Base-by-base conservation (phyloP, 176 grass and related monocot species). In the Oryza meridionalis region DNA sequence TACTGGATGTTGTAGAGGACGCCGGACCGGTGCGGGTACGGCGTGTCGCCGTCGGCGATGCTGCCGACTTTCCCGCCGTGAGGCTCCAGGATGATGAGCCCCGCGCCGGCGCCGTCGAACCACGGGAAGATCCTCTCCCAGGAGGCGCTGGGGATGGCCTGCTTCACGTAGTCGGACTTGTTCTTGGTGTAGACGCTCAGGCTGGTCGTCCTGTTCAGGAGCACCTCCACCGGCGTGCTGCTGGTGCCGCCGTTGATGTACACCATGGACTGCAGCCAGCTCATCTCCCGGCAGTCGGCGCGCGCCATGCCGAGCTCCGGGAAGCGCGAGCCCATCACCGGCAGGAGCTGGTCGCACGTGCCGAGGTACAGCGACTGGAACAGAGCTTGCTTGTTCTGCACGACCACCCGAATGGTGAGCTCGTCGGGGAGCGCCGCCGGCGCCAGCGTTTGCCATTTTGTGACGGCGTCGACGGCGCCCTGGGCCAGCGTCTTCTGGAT, bases 1-100 rank as follows among this genome's bases (percentile, higher is more conserved):
- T 92, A 86, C 69, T 92, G 90, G 76, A 92, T 77, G 86, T 76
- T 84, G 70, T 86, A 89, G 7, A 92, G 84, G 29, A 86, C 81
- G 19, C 83, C 84, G 19, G n/a, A 17, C 44, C 90, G 84, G 55
- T 92, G 87, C 1, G 87, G 75, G 49, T 79, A 92, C 49, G 90
- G 84, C 11, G 86, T 84, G 19, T 43, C 76, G 2, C 42, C 49
- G 21, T 3, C 59, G 13, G 71, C 17, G 10, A 89, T 3, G 27
- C 33, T 21, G 33, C 66, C 61, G 35, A 92, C 33, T 65, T 32
- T 72, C 4, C 86, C 90, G 7, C 90, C 90, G 15, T 86, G 72
- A 0, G 86, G 90, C 72, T 89, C 87, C 14, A 92, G 71, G 76
- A 86, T 86, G 19, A 92, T 61, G 13, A 84, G 3, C 24, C 90